phyloP scores from a whole-genome alignment of 2,329 filamentous ascomycete species.

The Colletotrichum australisinense region DNA sequence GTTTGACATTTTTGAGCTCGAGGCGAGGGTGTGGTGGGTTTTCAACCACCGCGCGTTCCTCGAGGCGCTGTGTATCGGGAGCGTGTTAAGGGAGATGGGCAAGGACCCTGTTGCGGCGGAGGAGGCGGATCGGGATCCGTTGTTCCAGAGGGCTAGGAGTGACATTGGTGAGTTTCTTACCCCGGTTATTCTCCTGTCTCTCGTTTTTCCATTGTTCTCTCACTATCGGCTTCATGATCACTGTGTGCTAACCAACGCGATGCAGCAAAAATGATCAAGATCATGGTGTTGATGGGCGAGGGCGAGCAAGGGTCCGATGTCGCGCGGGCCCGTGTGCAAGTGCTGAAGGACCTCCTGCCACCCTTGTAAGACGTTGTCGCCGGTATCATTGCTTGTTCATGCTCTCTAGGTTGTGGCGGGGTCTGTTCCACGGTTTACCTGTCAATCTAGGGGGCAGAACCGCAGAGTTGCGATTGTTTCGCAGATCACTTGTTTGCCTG shows the following conservation, averaged over 20 bases:
- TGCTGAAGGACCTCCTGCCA: slow-evolving; percentile 65
- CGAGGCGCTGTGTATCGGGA: slow-evolving; percentile 77
- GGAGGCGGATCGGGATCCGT: slow-evolving; percentile 61
- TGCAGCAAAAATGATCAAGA: slow-evolving; percentile 71
- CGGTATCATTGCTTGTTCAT: neutral
- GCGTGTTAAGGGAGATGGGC: slow-evolving; percentile 64
- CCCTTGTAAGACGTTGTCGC: neutral
- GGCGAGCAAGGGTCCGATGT: slow-evolving; percentile 68
- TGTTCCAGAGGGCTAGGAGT: slow-evolving; percentile 68
- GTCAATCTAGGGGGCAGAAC: neutral
- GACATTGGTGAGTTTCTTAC: slow-evolving; percentile 67
- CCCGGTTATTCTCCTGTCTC: no score
- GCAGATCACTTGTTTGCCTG: neutral
- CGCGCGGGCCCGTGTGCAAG: slow-evolving; percentile 68
- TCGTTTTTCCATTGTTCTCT: neutral
- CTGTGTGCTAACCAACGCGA: slow-evolving; percentile 1
- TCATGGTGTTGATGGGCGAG: slow-evolving; percentile 69
- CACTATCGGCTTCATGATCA: neutral
- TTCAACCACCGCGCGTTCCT: slow-evolving; percentile 85
- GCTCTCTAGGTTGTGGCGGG: neutral
- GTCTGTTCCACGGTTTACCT: no score
- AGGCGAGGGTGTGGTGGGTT: slow-evolving; percentile 86
- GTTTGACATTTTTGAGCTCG: slow-evolving; percentile 74
- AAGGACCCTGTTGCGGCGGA: slow-evolving; percentile 60
- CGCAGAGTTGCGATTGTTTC: neutral